Conservation (phyloP, 352 stramenopile species). For the Phytophthora pluvialis region DNA sequence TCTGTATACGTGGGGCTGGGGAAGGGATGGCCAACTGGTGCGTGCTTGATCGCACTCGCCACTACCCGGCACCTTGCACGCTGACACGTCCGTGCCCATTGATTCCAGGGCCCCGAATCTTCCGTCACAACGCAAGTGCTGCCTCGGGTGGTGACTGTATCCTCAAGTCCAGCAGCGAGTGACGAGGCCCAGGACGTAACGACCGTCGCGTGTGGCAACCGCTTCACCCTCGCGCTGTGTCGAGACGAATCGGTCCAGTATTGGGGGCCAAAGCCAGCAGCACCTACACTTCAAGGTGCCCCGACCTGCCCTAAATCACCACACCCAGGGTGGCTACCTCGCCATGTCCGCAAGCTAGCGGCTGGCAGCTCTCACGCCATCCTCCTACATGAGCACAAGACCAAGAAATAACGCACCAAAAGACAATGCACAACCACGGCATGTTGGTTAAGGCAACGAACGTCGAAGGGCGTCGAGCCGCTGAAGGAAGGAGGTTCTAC, state of each 20-base stretch:
- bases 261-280: conserved; percentile 47
- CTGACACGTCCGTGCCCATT: conserved; percentile 10
- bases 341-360: conserved; percentile 22
- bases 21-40: conserved; percentile 75
- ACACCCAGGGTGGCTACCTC: conserved; percentile 21
- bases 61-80: background rate
- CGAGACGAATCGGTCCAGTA: conserved; percentile 52
- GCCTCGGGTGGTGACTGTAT: conserved; percentile 53
- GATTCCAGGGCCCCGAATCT: conserved; percentile 23
- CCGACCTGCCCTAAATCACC: conserved; percentile 9
- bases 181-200: conserved; percentile 36
- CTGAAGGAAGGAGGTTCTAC: conserved; percentile 22
- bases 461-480: conserved; percentile 29
- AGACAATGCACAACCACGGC: conserved; percentile 30
- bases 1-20: conserved; percentile 85
- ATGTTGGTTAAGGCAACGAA: conserved; percentile 41
- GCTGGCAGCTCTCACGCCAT: conserved; percentile 39
- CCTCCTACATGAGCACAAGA: conserved; percentile 26
- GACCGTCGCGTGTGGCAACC: conserved; percentile 53
- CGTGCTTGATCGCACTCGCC: conserved; percentile 14
- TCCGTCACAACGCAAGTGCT: conserved; percentile 39
- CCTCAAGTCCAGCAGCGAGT: conserved; percentile 28
- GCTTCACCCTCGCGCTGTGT: conserved; percentile 58
- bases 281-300: background rate
- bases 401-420: conserved; percentile 1